These are phyloP conservation scores for Zychaea mexicana DNA, from an alignment of 371 early-diverging fungal genomes.

Conservation along the genomic window DNA sequence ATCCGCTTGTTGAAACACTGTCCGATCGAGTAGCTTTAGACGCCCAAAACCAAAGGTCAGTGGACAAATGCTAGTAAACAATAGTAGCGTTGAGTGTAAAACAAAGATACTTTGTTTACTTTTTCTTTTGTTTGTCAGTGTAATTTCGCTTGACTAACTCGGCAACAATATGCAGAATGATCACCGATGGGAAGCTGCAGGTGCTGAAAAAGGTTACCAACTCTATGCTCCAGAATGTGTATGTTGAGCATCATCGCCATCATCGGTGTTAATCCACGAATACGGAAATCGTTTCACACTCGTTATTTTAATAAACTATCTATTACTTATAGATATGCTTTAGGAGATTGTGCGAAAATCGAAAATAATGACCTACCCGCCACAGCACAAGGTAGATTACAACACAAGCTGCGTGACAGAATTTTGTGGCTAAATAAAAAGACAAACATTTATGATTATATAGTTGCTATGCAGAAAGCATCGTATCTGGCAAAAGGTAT, in stretches of 20 bases:
- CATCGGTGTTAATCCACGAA: neutral
- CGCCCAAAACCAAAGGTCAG: slow-evolving; percentile 22
- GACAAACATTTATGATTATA: neutral
- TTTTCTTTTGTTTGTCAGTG: neutral
- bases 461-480: slow-evolving; percentile 81
- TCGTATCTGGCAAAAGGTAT: slow-evolving; percentile 58
- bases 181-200: slow-evolving; percentile 66
- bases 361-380: slow-evolving; percentile 65
- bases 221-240: slow-evolving; percentile 44
- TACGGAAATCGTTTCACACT: neutral
- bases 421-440: neutral
- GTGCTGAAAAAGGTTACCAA: slow-evolving; percentile 62
- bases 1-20: slow-evolving; percentile 30
- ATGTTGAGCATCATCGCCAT: slow-evolving; percentile 4
- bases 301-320: slow-evolving; percentile 6
- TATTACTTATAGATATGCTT: slow-evolving; percentile 54
- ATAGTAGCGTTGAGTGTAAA: neutral
- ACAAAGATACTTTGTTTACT: slow-evolving; percentile 4
- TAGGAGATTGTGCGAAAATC: slow-evolving; percentile 84
- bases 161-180: slow-evolving; percentile 34
- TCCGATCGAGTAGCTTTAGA: slow-evolving; percentile 15
- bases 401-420: neutral
- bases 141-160: neutral
- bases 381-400: slow-evolving; percentile 67
- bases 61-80: neutral